Evolutionary conservation across 169 alveolate genomes (phyloP).

Genomic region (Eimeria necatrix): DNA sequence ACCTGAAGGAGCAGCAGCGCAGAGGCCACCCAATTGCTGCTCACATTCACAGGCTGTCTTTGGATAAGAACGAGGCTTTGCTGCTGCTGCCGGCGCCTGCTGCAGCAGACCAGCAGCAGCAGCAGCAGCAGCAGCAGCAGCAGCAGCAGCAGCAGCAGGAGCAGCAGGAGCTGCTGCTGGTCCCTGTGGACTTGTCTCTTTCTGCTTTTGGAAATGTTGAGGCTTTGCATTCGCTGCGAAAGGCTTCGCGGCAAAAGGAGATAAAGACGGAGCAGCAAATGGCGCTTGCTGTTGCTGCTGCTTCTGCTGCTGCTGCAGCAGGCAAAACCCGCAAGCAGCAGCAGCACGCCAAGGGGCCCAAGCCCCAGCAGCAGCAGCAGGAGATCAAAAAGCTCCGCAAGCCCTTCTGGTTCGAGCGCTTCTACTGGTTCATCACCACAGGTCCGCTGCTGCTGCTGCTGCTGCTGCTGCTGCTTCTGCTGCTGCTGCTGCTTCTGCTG

Average conservation of each 20-base stretch:
- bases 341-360: slow-evolving; percentile 35
- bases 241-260: slow-evolving; percentile 63
- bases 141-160: neutral
- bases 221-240: slow-evolving; percentile 76
- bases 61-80: slow-evolving; percentile 55
- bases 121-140: neutral
- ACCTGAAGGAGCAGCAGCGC: slow-evolving; percentile 80
- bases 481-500: no score
- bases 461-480: slow-evolving; percentile 88
- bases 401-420: slow-evolving; percentile 98
- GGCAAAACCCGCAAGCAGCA: slow-evolving; percentile 70
- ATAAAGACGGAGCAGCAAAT: slow-evolving; percentile 23
- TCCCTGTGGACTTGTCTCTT: slow-evolving; percentile 69
- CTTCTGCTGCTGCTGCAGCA: slow-evolving; percentile 80
- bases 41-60: slow-evolving; percentile 79
- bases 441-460: slow-evolving; percentile 48
- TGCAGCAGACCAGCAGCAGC: neutral
- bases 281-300: slow-evolving; percentile 80
- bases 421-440: slow-evolving; percentile 97
- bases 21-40: slow-evolving; percentile 83
- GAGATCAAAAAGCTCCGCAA: slow-evolving; percentile 85
- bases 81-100: slow-evolving; percentile 68
- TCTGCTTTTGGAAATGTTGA: slow-evolving; percentile 81
- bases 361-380: slow-evolving; percentile 39
- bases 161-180: slow-evolving; percentile 7